These are phyloP conservation scores for Biscogniauxia marginata DNA, from an alignment of 2,329 filamentous ascomycete species.

Conservation along the genomic window DNA sequence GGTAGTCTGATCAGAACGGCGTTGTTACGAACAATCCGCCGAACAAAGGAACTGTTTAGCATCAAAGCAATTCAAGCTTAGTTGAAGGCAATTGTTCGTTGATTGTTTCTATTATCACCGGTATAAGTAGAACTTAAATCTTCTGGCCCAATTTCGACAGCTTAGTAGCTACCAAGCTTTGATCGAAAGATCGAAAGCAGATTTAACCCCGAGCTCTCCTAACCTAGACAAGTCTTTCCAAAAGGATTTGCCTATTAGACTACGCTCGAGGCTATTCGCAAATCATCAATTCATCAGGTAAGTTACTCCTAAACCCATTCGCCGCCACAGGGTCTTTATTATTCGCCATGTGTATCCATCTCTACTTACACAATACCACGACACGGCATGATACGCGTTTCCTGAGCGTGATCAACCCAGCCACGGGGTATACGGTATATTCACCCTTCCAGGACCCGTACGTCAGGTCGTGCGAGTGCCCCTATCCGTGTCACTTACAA, in stretches of 20 bases:
- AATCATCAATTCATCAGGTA: too few species aligned
- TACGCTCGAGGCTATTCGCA: too few species aligned
- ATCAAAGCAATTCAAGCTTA: background rate
- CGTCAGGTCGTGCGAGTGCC: slow-evolving; percentile 1
- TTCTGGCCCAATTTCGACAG: too few species aligned
- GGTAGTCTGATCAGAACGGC: background rate
- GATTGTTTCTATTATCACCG: background rate
- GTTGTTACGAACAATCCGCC: background rate
- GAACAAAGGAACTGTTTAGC: background rate
- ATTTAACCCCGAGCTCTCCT: too few species aligned
- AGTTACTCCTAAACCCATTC: background rate
- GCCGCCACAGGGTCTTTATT: background rate
- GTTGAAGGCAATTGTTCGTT: background rate
- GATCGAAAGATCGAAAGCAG: too few species aligned
- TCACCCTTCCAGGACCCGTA: slow-evolving; percentile 18
- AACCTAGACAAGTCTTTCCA: too few species aligned
- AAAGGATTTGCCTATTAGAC: too few species aligned
- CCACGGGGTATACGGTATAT: slow-evolving; percentile 17
- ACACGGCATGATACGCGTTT: slow-evolving; percentile 17
- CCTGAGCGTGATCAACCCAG: slow-evolving; percentile 14
- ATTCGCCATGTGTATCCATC: slow-evolving; percentile 12
- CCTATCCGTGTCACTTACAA: slow-evolving; percentile 4
- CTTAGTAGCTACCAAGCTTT: background rate
- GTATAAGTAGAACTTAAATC: background rate
- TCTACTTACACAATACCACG: slow-evolving; percentile 18